Evolutionary conservation across 805 yeast species (phyloP).

Genomic region (Sporopachydermia lactativora): DNA sequence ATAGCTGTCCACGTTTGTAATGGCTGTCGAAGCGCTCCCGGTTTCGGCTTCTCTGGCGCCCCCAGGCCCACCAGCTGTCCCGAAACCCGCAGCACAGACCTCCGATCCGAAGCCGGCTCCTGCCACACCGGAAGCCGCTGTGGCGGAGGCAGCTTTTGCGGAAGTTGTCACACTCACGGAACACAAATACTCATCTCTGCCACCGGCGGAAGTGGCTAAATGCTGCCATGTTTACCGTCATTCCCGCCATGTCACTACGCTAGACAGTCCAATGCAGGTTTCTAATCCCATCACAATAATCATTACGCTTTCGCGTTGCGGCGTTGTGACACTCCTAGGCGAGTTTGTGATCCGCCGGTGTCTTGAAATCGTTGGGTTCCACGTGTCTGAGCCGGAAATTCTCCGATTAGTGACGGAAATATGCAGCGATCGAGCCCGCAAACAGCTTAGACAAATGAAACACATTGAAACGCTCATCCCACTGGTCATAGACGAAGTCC

Average conservation of each 20-base stretch:
- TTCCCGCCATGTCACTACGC: background rate
- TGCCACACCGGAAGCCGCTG: no score
- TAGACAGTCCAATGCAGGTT: background rate
- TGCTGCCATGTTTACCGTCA: background rate
- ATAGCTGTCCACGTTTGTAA: no score
- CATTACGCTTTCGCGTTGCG: background rate
- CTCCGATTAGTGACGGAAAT: background rate
- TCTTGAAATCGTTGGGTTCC: slow-evolving; percentile 1
- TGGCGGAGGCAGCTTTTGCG: background rate
- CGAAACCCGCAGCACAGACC: no score
- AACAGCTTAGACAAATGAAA: background rate
- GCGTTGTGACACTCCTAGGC: background rate
- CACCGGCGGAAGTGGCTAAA: background rate
- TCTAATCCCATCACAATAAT: background rate
- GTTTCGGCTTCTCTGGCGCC: no score
- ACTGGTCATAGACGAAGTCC: background rate
- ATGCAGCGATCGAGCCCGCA: background rate
- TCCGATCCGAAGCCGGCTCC: no score
- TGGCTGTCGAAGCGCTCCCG: no score
- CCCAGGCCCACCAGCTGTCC: no score
- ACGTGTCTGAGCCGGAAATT: background rate
- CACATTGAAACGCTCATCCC: background rate
- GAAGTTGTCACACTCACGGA: background rate
- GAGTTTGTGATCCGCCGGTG: background rate
- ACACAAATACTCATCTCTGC: background rate